These are phyloP conservation scores for Miamiensis avidus DNA, from an alignment of 169 alveolate genomes.

Conservation along the genomic window DNA sequence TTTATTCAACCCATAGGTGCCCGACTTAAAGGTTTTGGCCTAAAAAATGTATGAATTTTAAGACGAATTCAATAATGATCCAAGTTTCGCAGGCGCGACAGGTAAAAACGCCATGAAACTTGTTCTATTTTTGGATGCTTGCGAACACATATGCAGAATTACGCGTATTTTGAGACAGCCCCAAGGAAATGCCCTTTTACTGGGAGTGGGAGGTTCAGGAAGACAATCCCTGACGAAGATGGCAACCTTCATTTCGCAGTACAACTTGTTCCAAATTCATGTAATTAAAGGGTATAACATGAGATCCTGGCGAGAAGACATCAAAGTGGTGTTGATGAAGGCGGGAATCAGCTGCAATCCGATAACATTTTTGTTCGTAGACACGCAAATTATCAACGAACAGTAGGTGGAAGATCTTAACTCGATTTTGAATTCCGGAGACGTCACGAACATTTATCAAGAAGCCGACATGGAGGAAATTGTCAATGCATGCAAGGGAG, in stretches of 20 bases:
- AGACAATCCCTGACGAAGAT: slow-evolving; percentile 84
- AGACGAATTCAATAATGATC: slow-evolving; percentile 90
- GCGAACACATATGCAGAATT: slow-evolving; percentile 92
- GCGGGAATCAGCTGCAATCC: slow-evolving; percentile 89
- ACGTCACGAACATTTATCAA: slow-evolving; percentile 91
- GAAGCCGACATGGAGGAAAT: slow-evolving; percentile 90
- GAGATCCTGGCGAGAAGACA: slow-evolving; percentile 90
- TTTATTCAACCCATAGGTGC: slow-evolving; percentile 54
- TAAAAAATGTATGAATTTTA: slow-evolving; percentile 81
- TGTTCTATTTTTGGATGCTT: slow-evolving; percentile 93
- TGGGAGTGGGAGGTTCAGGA: slow-evolving; percentile 95
- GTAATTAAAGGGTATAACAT: slow-evolving; percentile 89
- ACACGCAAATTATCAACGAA: slow-evolving; percentile 90
- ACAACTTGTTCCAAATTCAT: slow-evolving; percentile 83
- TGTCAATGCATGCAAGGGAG: slow-evolving; percentile 57
- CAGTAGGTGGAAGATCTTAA: slow-evolving; percentile 92
- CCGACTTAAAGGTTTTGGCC: slow-evolving; percentile 73
- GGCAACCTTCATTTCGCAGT: slow-evolving; percentile 84
- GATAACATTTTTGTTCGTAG: slow-evolving; percentile 90
- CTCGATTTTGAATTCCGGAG: slow-evolving; percentile 92
- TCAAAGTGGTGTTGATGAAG: slow-evolving; percentile 84
- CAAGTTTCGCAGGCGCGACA: slow-evolving; percentile 63
- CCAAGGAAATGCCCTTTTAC: slow-evolving; percentile 86
- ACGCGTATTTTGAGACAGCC: slow-evolving; percentile 88
- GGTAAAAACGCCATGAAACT: slow-evolving; percentile 88